Conservation (phyloP, 176 grass and related monocot genomes). For the Microstegium vimineum region DNA sequence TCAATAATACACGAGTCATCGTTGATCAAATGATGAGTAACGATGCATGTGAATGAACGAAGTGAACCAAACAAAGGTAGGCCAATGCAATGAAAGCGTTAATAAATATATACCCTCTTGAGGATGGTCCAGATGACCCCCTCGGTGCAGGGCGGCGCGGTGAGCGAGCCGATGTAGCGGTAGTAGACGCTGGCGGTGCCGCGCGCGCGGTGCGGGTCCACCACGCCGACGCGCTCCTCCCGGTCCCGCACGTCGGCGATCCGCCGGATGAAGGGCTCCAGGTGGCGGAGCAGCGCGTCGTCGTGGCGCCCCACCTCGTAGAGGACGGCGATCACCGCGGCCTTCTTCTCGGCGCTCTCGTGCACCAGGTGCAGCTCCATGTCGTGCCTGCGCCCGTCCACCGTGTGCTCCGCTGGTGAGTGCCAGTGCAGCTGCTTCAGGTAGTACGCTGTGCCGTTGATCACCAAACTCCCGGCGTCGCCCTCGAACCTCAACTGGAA, state of each 20-base stretch:
- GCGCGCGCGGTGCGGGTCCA: conserved; percentile 29
- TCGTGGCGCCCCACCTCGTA: conserved; percentile 22
- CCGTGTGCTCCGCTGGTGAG: conserved; percentile 65
- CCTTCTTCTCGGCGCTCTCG: conserved; percentile 28
- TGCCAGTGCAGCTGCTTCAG: conserved; percentile 78
- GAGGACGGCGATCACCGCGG: conserved; percentile 53
- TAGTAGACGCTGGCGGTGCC: conserved; percentile 48
- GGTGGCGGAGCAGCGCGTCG: conserved; percentile 43
- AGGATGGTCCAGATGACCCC: conserved; percentile 79
- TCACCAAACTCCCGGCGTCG: conserved; percentile 50
- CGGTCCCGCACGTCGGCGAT: conserved; percentile 11
- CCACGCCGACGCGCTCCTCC: conserved; percentile 35
- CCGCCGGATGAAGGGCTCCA: conserved; percentile 46
- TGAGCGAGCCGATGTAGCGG: conserved; percentile 83
- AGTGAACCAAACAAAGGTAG: background rate
- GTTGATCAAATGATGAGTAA: background rate
- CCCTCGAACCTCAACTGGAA: conserved; percentile 44
- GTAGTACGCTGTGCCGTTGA: conserved; percentile 50
- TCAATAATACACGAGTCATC: too few species aligned
- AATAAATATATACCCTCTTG: conserved; percentile 31
- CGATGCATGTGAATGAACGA: background rate
- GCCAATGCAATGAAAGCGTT: background rate
- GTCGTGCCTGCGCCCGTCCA: conserved; percentile 48
- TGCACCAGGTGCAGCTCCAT: conserved; percentile 85
- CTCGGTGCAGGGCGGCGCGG: conserved; percentile 63